Percentiles rank a stretch among this genome's conserved stretches.
These are phyloP conservation scores for Aspergillus udagawae DNA, from an alignment of 2,329 filamentous ascomycete species.

Conservation along the genomic window DNA sequence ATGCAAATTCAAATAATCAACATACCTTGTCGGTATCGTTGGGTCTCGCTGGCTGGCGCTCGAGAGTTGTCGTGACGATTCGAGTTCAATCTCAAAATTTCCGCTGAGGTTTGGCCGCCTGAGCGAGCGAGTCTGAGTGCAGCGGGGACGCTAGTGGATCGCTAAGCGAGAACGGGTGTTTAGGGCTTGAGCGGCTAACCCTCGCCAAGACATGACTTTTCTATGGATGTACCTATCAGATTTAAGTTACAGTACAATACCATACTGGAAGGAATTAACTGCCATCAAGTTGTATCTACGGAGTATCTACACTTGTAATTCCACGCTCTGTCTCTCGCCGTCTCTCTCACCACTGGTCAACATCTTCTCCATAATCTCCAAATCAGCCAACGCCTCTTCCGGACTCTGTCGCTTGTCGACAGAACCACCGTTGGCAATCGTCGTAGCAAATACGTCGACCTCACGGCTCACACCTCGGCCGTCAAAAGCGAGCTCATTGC, in stretches of 20 bases:
- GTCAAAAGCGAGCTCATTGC: constrained; percentile 44
- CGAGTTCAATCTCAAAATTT: constrained; percentile 39
- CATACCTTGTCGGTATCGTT: constrained; percentile 44
- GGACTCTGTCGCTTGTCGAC: constrained; percentile 44
- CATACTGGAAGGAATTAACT: too few relatives aligned
- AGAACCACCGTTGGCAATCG: constrained; percentile 39
- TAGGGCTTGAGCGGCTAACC: constrained; percentile 18
- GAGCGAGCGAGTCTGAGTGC: constrained; percentile 23
- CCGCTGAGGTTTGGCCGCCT: constrained; percentile 33
- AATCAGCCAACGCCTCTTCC: constrained; percentile 51
- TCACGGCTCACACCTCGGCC: constrained; percentile 51
- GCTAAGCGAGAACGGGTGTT: constrained; percentile 28
- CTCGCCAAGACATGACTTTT: constrained; percentile 11
- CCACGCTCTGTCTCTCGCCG: constrained; percentile 22
- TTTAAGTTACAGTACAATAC: too few relatives aligned
- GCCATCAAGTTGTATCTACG: too few relatives aligned
- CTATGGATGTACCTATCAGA: too few relatives aligned
- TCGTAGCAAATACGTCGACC: constrained; percentile 50
- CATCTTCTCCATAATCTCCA: constrained; percentile 44
- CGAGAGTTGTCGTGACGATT: constrained; percentile 40
- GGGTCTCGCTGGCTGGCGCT: constrained; percentile 41
- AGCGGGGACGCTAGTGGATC: constrained; percentile 32
- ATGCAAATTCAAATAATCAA: constrained; percentile 4
- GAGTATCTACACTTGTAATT: constrained; percentile 16
- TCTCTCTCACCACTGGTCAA: constrained; percentile 29